A percentile compares a stretch with the other conserved stretches of the same genome.
phyloP scores from a whole-genome alignment of 768 basidiomycete species.

The Lactarius deliciosus region DNA sequence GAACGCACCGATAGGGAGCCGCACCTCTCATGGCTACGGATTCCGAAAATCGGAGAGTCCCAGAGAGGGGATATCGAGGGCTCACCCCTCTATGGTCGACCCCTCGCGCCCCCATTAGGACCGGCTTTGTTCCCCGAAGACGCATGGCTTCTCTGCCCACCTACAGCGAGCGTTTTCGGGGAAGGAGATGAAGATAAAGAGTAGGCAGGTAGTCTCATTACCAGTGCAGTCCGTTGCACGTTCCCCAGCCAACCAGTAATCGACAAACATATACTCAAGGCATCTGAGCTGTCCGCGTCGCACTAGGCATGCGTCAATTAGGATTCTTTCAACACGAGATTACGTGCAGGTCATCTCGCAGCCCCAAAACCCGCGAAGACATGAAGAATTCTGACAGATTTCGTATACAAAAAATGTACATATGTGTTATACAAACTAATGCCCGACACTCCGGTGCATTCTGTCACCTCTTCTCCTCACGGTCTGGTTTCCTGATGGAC shows the following conservation, averaged over 20 bases:
- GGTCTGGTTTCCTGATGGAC: neutral
- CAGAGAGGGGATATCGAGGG: neutral
- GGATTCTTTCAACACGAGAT: too few species aligned
- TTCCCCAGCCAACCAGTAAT: neutral
- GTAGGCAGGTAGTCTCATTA: neutral
- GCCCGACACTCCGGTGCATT: too few species aligned
- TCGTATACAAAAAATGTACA: too few species aligned
- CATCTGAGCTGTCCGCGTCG: too few species aligned
- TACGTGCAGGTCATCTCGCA: too few species aligned
- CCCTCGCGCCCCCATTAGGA: neutral
- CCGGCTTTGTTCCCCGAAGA: neutral
- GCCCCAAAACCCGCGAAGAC: too few species aligned
- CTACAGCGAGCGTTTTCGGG: neutral
- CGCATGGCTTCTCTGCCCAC: neutral
- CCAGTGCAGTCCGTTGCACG: neutral
- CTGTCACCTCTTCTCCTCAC: neutral
- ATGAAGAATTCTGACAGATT: too few species aligned
- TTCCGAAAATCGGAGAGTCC: neutral
- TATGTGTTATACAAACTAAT: too few species aligned
- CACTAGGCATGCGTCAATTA: too few species aligned
- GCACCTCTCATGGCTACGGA: neutral
- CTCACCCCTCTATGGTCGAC: neutral
- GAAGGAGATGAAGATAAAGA: neutral
- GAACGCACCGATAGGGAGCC: neutral
- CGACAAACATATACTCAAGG: too few species aligned